Evolutionary conservation across 305 asterid species (phyloP).

Genomic region (Rubia peregrina): DNA sequence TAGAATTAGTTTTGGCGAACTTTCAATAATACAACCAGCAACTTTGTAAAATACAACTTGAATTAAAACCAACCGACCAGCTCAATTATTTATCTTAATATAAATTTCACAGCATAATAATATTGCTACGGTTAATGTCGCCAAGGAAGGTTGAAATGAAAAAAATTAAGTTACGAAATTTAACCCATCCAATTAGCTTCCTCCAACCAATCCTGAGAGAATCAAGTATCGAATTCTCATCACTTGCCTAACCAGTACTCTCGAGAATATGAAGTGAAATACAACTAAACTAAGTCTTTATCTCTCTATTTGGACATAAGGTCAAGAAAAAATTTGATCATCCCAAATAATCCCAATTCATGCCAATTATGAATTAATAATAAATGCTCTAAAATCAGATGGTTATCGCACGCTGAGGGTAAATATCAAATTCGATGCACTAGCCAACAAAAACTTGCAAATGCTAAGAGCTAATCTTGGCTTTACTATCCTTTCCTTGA

Average conservation of each 20-base stretch:
- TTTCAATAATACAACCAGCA: neutral
- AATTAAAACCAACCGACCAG: neutral
- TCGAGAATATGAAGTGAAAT: neutral
- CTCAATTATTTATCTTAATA: neutral
- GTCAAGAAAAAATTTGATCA: neutral
- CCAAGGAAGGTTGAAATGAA: neutral
- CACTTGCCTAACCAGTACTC: neutral
- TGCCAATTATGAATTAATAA: neutral
- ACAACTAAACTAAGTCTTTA: neutral
- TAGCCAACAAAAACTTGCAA: neutral
- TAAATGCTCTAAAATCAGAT: neutral
- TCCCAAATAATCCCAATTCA: conserved; percentile 8
- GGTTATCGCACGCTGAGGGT: neutral
- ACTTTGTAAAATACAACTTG: neutral
- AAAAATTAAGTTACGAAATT: neutral
- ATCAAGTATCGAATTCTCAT: neutral
- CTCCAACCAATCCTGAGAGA: neutral
- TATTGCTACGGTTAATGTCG: neutral
- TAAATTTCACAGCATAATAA: neutral
- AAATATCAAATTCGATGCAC: neutral
- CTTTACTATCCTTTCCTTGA: conserved; percentile 5
- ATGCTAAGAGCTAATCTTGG: conserved; percentile 1
- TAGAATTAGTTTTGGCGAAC: neutral
- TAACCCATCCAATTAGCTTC: neutral
- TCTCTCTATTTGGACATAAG: neutral